These are phyloP conservation scores for Ganoderma lingzhi DNA, from an alignment of 1,284 basidiomycete genomes.

Conservation along the genomic window DNA sequence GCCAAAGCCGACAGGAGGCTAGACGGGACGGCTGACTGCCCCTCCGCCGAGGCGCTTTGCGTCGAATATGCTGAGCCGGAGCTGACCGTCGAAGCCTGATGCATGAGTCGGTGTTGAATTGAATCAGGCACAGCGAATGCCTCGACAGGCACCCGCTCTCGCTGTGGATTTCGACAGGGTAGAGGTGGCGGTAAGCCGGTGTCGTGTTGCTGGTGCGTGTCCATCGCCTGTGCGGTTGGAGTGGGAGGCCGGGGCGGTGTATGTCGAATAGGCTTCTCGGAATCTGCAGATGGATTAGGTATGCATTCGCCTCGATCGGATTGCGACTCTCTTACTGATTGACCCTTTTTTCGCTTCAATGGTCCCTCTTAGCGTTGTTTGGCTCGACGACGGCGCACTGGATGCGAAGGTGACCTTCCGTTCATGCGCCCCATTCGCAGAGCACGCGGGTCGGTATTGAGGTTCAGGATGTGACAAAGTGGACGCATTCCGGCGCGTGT, in stretches of 20 bases:
- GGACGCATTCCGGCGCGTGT: constrained; percentile 51
- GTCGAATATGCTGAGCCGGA: constrained; percentile 44
- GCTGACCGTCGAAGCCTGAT: constrained; percentile 41
- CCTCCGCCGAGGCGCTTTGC: constrained; percentile 43
- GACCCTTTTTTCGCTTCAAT: constrained; percentile 6
- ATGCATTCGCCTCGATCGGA: neutral
- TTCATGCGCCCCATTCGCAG: constrained; percentile 23
- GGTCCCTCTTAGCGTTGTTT: constrained; percentile 28
- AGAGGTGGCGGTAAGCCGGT: constrained; percentile 22
- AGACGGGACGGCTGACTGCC: constrained; percentile 35
- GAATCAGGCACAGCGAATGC: constrained; percentile 27
- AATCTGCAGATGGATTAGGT: constrained; percentile 17
- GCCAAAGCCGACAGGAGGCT: constrained; percentile 38
- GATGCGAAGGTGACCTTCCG: constrained; percentile 42
- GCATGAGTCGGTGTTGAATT: constrained; percentile 31
- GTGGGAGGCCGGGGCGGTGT: constrained; percentile 18
- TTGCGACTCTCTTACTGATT: constrained; percentile 17
- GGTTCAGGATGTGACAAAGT: constrained; percentile 28
- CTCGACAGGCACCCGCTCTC: constrained; percentile 17
- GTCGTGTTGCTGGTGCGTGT: constrained; percentile 10
- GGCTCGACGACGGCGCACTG: constrained; percentile 23
- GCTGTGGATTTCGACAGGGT: constrained; percentile 23
- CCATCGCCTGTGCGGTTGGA: constrained; percentile 11
- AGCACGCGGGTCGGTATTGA: constrained; percentile 34
- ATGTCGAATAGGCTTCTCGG: constrained; percentile 20